Percentiles rank a stretch among this genome's conserved stretches.
These are phyloP conservation scores for Plasmodium relictum DNA, from an alignment of 169 alveolate genomes.

Conservation along the genomic window DNA sequence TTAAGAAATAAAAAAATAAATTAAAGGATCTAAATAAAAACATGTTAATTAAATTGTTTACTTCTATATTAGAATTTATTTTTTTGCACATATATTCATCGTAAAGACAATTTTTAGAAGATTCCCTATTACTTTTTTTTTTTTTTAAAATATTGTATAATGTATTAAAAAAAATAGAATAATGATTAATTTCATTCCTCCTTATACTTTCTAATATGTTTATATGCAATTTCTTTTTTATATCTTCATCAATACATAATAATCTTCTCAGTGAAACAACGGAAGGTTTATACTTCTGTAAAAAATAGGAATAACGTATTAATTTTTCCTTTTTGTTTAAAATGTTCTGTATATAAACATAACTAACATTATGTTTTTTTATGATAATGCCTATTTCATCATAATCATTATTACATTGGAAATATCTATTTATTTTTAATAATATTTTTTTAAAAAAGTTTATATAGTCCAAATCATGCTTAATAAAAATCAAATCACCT, in stretches of 20 bases:
- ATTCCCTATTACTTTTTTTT: neutral
- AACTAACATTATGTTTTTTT: conserved; percentile 67
- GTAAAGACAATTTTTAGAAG: conserved; percentile 7
- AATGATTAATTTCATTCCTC: conserved; percentile 5
- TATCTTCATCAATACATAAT: conserved; percentile 54
- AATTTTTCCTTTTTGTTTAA: conserved; percentile 60
- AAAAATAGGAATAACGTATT: conserved; percentile 64
- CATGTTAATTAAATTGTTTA: conserved; percentile 63
- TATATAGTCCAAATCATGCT: conserved; percentile 64
- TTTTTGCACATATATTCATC: conserved; percentile 41
- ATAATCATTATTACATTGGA: conserved; percentile 34
- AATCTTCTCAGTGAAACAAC: conserved; percentile 76
- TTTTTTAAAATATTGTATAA: conserved; percentile 35
- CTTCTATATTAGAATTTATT: conserved; percentile 59
- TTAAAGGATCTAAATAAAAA: conserved; percentile 70
- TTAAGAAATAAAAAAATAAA: conserved; percentile 67
- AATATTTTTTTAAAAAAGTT: conserved; percentile 44
- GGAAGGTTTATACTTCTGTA: conserved; percentile 72
- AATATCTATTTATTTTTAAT: conserved; percentile 59
- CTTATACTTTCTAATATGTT: conserved; percentile 36
- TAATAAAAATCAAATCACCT: conserved; percentile 72
- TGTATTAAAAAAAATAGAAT: conserved; percentile 47
- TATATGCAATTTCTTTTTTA: conserved; percentile 51
- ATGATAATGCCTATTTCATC: conserved; percentile 71
- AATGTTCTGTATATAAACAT: conserved; percentile 58